Evolutionary conservation across 108 stramenopile species (phyloP).

Genomic region (Nitzschia inconspicua): DNA sequence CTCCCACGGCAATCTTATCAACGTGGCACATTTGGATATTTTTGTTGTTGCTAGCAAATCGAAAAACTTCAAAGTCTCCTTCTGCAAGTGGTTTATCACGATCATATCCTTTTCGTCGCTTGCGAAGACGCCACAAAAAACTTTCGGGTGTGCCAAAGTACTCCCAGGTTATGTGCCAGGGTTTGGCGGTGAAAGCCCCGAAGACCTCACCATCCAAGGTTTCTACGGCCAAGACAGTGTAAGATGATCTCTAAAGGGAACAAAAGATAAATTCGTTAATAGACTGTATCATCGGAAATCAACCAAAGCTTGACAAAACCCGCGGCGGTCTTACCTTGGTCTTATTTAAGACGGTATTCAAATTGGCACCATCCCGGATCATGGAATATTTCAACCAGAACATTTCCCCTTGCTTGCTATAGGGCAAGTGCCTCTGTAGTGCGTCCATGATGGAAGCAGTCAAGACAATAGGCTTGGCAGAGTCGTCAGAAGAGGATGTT

Average conservation of each 20-base stretch:
- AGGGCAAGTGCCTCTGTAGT: constrained; percentile 37
- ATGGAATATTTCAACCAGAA: constrained; percentile 51
- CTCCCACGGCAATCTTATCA: constrained; percentile 55
- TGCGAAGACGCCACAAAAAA: constrained; percentile 59
- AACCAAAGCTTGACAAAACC: too few species aligned
- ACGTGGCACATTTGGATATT: constrained; percentile 54
- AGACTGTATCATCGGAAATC: too few species aligned
- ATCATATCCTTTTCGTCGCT: constrained; percentile 8
- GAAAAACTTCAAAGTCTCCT: constrained; percentile 65
- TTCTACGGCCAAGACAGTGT: constrained; percentile 54
- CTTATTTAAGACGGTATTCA: constrained; percentile 26
- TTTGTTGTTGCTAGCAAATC: constrained; percentile 49
- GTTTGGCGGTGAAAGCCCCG: constrained; percentile 53
- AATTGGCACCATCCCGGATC: constrained; percentile 45
- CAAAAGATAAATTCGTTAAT: too few species aligned
- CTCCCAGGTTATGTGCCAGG: constrained; percentile 60
- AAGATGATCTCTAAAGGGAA: constrained; percentile 9
- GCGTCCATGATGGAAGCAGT: constrained; percentile 37
- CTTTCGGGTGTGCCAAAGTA: constrained; percentile 46
- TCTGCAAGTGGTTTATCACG: constrained; percentile 42
- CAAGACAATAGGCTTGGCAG: constrained; percentile 26
- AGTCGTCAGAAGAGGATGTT: constrained; percentile 26
- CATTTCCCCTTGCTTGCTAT: constrained; percentile 22
- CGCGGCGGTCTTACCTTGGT: constrained; percentile 18
- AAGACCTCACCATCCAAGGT: constrained; percentile 61